Percentiles rank a stretch among this genome's conserved stretches.
Conservation (phyloP, 148 eudicot genomes). For the Cornus controversa region DNA sequence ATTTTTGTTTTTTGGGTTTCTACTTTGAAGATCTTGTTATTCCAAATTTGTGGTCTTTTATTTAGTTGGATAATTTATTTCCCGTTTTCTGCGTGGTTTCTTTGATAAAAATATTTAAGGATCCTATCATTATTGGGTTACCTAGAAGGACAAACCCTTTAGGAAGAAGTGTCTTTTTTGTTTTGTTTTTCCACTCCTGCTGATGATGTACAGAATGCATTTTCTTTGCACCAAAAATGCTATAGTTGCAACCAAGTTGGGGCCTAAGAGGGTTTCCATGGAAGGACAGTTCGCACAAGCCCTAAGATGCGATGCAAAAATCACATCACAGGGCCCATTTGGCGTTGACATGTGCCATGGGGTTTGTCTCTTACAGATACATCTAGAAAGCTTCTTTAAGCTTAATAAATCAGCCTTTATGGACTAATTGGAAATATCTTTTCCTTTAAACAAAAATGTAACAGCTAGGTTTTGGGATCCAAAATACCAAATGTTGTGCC, state of each 20-base stretch:
- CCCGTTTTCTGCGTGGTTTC: too few species aligned
- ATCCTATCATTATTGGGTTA: neutral
- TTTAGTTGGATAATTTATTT: too few species aligned
- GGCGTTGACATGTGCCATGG: neutral
- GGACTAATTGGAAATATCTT: too few species aligned
- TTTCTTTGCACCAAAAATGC: neutral
- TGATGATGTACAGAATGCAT: neutral
- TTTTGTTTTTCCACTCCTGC: neutral
- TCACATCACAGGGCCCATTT: neutral
- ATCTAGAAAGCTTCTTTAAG: too few species aligned
- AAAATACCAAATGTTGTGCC: too few species aligned
- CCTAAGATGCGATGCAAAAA: neutral
- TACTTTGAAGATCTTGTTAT: neutral
- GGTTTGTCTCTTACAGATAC: neutral
- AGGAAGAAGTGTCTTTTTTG: neutral
- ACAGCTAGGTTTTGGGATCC: too few species aligned
- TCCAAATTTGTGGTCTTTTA: neutral
- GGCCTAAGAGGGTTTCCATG: neutral
- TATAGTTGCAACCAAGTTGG: neutral
- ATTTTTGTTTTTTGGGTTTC: neutral
- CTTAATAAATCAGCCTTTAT: too few species aligned
- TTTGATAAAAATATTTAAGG: too few species aligned
- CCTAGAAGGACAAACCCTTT: neutral
- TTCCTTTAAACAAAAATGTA: too few species aligned
- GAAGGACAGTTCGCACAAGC: slow-evolving; percentile 1